A percentile compares a stretch with the other conserved stretches of the same genome.
Conservation (phyloP, 2,329 filamentous ascomycete species). For the Pseudocercospora fuligena region DNA sequence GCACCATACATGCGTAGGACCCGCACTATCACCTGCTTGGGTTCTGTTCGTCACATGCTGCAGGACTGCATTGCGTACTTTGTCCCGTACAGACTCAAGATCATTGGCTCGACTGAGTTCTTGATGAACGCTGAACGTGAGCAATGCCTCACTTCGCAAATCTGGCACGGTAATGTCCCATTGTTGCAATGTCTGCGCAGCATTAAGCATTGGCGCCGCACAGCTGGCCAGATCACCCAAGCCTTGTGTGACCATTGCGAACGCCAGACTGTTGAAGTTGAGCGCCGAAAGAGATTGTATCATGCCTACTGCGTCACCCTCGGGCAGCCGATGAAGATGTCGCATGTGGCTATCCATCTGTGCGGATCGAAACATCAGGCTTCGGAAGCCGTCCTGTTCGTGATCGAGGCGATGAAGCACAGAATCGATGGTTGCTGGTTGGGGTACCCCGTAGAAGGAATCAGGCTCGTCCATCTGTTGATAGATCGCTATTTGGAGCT, state of each 20-base stretch:
- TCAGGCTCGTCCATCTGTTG: constrained; percentile 95
- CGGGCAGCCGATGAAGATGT: constrained; percentile 59
- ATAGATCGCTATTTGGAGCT: constrained; percentile 80
- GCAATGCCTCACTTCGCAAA: constrained; percentile 46
- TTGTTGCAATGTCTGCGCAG: constrained; percentile 74
- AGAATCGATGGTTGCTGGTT: constrained; percentile 74
- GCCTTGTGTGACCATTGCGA: constrained; percentile 74
- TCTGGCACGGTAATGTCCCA: constrained; percentile 86
- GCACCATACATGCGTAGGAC: constrained; percentile 33
- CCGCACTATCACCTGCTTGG: background rate
- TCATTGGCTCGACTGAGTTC: constrained; percentile 55
- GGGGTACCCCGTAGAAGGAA: constrained; percentile 88
- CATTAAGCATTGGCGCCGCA: constrained; percentile 25
- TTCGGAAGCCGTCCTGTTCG: constrained; percentile 84
- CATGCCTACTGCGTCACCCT: constrained; percentile 69
- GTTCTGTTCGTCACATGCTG: constrained; percentile 20
- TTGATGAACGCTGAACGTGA: constrained; percentile 81
- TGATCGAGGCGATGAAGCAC: constrained; percentile 85
- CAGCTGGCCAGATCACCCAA: constrained; percentile 58
- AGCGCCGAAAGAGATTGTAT: constrained; percentile 78
- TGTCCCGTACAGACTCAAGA: constrained; percentile 16
- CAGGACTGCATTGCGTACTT: constrained; percentile 17
- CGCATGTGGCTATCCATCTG: constrained; percentile 86
- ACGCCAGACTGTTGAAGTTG: constrained; percentile 83
- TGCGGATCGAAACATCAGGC: constrained; percentile 86